These are phyloP conservation scores for Clonostachys rosea DNA, from an alignment of 2,329 filamentous ascomycete genomes.

Conservation along the genomic window DNA sequence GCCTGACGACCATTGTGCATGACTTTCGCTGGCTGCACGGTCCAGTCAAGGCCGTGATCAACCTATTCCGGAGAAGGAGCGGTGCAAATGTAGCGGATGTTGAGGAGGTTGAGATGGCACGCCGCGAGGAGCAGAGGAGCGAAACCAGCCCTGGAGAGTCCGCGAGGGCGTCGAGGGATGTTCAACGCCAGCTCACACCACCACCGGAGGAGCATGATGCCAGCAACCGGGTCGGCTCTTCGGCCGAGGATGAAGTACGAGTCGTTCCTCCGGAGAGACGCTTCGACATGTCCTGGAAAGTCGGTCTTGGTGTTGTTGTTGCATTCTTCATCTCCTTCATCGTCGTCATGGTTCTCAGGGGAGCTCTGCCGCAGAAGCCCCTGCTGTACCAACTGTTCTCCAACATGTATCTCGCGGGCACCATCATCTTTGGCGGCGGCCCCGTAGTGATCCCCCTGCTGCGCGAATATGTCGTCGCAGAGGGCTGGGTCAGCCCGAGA, in stretches of 20 bases:
- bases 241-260: constrained; percentile 11
- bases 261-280: constrained; percentile 22
- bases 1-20: constrained; percentile 22
- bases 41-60: constrained; percentile 2
- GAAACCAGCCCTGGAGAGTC: background rate
- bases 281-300: constrained; percentile 38
- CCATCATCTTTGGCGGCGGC: constrained; percentile 61
- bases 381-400: constrained; percentile 59
- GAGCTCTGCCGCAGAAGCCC: constrained; percentile 28
- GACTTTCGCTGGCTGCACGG: constrained; percentile 5
- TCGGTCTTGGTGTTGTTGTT: constrained; percentile 32
- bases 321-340: constrained; percentile 54
- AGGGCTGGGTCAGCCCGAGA: constrained; percentile 65
- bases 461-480: constrained; percentile 57
- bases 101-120: background rate
- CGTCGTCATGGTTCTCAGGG: constrained; percentile 46
- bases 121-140: background rate
- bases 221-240: background rate
- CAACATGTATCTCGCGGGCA: constrained; percentile 71
- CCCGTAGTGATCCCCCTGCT: constrained; percentile 62
- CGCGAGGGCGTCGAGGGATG: background rate
- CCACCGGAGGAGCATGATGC: background rate
- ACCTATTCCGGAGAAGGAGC: constrained; percentile 1
- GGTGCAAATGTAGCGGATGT: background rate
- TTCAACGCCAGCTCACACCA: background rate